These are phyloP conservation scores for Colletotrichum simmondsii DNA, from an alignment of 2,329 filamentous ascomycete genomes.

Conservation along the genomic window DNA sequence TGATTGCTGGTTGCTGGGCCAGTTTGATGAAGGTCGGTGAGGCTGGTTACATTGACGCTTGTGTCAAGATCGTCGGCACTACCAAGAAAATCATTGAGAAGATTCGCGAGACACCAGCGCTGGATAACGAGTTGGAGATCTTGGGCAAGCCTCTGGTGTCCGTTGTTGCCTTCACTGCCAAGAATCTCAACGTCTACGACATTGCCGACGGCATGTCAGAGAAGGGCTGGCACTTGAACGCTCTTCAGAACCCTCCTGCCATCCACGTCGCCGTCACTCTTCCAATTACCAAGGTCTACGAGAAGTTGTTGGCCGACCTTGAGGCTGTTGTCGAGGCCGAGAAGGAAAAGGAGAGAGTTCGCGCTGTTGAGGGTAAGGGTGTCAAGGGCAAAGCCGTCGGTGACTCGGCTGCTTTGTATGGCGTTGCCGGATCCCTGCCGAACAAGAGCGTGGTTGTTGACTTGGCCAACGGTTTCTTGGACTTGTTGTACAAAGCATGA, in stretches of 20 bases:
- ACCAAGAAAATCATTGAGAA: conserved; percentile 84
- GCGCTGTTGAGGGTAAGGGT: conserved; percentile 75
- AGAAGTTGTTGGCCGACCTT: conserved; percentile 80
- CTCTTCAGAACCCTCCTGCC: conserved; percentile 88
- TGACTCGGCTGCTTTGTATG: conserved; percentile 90
- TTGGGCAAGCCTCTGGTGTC: conserved; percentile 88
- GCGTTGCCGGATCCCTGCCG: conserved; percentile 92
- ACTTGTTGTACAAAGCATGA: conserved; percentile 89
- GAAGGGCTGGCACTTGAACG: conserved; percentile 95
- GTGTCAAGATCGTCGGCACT: conserved; percentile 86
- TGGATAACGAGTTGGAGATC: conserved; percentile 80
- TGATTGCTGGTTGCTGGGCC: conserved; percentile 97
- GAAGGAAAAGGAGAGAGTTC: conserved; percentile 82
- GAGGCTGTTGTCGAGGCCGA: conserved; percentile 76
- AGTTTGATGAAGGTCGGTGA: conserved; percentile 90
- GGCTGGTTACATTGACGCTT: conserved; percentile 86
- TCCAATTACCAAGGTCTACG: conserved; percentile 84
- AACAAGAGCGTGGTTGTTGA: conserved; percentile 96
- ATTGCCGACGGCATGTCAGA: conserved; percentile 87
- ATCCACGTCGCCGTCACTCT: conserved; percentile 95
- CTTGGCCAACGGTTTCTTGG: conserved; percentile 89
- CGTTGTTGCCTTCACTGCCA: conserved; percentile 88
- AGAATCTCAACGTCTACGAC: conserved; percentile 91
- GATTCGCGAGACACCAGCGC: conserved; percentile 74
- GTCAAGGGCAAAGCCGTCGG: conserved; percentile 75